Percentiles rank a stretch among this genome's conserved stretches.
These are phyloP conservation scores for Saururus chinensis DNA, from an alignment of 164 flowering plant genomes.

Conservation along the genomic window DNA sequence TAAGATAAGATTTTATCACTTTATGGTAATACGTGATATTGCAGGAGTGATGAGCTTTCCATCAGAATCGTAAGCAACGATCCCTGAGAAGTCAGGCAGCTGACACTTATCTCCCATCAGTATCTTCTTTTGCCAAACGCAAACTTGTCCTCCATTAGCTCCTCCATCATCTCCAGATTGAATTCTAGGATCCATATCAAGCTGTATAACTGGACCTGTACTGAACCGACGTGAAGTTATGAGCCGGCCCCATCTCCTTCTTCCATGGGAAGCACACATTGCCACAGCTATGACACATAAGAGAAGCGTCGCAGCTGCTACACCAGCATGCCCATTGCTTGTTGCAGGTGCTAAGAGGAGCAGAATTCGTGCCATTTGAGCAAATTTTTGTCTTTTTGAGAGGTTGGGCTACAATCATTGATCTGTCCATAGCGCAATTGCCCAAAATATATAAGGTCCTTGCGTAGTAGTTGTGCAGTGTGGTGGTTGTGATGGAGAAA, in stretches of 20 bases:
- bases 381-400: not conserved
- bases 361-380: constrained; percentile 29
- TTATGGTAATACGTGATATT: constrained; percentile 21
- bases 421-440: too few species aligned
- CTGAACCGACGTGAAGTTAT: constrained; percentile 20
- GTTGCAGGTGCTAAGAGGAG: not conserved
- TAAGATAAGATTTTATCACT: constrained; percentile 6
- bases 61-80: constrained; percentile 58
- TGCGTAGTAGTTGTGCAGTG: not conserved
- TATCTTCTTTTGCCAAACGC: constrained; percentile 77
- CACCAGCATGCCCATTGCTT: constrained; percentile 16
- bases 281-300: constrained; percentile 37
- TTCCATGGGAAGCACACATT: constrained; percentile 66
- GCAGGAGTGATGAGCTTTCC: constrained; percentile 45
- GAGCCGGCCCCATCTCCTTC: constrained; percentile 25
- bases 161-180: constrained; percentile 2
- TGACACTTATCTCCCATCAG: constrained; percentile 87
- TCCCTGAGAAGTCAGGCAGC: constrained; percentile 78
- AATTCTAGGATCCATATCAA: constrained; percentile 17
- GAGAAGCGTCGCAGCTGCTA: constrained; percentile 22
- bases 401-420: too few species aligned
- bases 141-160: constrained; percentile 16
- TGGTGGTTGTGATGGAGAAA: not conserved
- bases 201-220: constrained; percentile 37
- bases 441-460: too few species aligned